phyloP scores from a whole-genome alignment of 108 stramenopile genomes.

The Nitzschia sp. region DNA sequence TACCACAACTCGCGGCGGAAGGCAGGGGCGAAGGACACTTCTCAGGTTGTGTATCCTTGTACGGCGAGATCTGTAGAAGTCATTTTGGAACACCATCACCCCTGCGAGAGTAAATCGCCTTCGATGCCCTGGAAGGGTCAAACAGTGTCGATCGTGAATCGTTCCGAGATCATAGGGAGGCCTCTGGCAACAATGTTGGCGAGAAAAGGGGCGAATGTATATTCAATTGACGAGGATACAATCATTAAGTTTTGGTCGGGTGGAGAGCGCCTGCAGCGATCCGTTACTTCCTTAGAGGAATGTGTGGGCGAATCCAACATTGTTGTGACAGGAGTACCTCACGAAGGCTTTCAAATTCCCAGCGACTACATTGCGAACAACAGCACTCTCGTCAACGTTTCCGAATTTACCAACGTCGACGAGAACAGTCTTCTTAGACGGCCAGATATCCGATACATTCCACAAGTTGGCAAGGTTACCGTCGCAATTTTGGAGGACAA shows the following conservation, averaged over 20 bases:
- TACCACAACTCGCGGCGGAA: constrained; percentile 7
- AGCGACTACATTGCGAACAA: constrained; percentile 63
- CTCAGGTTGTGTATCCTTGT: constrained; percentile 74
- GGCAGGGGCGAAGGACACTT: neutral
- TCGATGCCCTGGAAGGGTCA: constrained; percentile 50
- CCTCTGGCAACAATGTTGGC: constrained; percentile 93
- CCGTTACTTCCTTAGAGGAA: constrained; percentile 47
- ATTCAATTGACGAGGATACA: constrained; percentile 87
- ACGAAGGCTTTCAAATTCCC: constrained; percentile 69
- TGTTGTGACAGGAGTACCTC: constrained; percentile 89
- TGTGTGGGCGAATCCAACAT: constrained; percentile 66
- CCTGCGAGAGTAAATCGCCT: neutral
- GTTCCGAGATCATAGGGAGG: constrained; percentile 92
- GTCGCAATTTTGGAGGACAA: constrained; percentile 91
- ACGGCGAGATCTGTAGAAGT: constrained; percentile 86
- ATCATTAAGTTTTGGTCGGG: constrained; percentile 59
- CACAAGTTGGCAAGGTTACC: constrained; percentile 94
- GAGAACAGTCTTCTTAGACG: constrained; percentile 66
- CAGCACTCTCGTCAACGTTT: constrained; percentile 87
- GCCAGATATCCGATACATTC: constrained; percentile 69
- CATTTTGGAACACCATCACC: constrained; percentile 72
- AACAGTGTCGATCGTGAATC: constrained; percentile 88
- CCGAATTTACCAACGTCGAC: constrained; percentile 80
- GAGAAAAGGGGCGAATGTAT: constrained; percentile 86
- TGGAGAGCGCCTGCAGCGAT: constrained; percentile 43